phyloP scores from a whole-genome alignment of 345 rosid genomes.

The Aegle marmelos region DNA sequence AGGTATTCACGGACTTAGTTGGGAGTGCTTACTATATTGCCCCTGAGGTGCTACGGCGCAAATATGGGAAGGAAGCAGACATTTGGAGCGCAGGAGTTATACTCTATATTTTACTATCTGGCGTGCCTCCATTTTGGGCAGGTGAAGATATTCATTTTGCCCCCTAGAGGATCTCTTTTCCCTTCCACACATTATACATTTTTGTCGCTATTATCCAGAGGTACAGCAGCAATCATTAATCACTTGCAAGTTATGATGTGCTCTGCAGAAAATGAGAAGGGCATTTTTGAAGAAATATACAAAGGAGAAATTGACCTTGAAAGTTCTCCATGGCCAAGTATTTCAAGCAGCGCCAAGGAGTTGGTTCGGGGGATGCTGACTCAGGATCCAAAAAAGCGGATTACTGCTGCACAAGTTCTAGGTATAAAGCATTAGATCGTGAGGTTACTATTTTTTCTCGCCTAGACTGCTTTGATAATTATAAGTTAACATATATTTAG shows the following conservation, averaged over 20 bases:
- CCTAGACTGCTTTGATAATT: not conserved
- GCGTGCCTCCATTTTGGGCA: slow-evolving; percentile 96
- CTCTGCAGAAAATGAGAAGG: slow-evolving; percentile 67
- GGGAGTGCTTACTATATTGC: slow-evolving; percentile 91
- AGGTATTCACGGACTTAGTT: slow-evolving; percentile 58
- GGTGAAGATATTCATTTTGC: slow-evolving; percentile 33
- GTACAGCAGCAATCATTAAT: not conserved
- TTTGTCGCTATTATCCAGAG: not conserved
- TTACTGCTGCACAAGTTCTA: slow-evolving; percentile 71
- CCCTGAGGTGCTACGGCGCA: slow-evolving; percentile 74
- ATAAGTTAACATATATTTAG: not conserved
- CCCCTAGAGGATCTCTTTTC: not conserved
- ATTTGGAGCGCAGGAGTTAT: slow-evolving; percentile 93
- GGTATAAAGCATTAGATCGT: slow-evolving; percentile 29
- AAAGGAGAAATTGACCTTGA: slow-evolving; percentile 75
- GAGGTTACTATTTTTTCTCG: not conserved
- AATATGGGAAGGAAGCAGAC: slow-evolving; percentile 77
- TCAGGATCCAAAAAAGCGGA: slow-evolving; percentile 59
- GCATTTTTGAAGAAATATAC: slow-evolving; percentile 71
- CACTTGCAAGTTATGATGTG: not conserved
- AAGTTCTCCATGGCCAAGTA: slow-evolving; percentile 71
- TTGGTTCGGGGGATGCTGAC: slow-evolving; percentile 70
- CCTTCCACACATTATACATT: not conserved
- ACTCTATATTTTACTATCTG: slow-evolving; percentile 78
- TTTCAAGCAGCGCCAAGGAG: slow-evolving; percentile 79